phyloP scores from a whole-genome alignment of 129 eudicot genomes.

The Mikania micrantha region DNA sequence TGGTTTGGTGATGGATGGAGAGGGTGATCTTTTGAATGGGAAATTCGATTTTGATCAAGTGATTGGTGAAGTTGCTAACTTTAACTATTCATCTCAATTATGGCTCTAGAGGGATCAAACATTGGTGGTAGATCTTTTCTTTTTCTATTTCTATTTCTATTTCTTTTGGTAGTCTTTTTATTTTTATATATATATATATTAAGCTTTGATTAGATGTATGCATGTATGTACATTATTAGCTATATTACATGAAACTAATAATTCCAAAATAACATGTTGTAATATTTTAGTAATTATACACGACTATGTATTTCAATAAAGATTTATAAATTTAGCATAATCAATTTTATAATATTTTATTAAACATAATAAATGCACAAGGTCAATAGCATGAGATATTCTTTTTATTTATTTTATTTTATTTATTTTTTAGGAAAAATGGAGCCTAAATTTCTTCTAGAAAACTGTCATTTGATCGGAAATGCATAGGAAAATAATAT shows the following conservation, averaged over 20 bases:
- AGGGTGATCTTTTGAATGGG: conserved; percentile 1
- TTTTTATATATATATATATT: too few species aligned
- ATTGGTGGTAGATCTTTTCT: background rate
- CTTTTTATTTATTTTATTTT: too few species aligned
- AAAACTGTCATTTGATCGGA: too few species aligned
- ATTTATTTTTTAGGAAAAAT: too few species aligned
- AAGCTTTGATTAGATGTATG: conserved; percentile 1
- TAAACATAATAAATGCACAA: too few species aligned
- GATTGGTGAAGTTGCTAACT: conserved; percentile 28
- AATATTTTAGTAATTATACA: background rate
- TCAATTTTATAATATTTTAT: too few species aligned
- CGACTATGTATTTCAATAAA: too few species aligned
- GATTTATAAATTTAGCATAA: too few species aligned
- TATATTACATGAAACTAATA: conserved; percentile 5
- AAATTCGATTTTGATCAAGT: conserved; percentile 13
- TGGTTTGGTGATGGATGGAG: conserved; percentile 1
- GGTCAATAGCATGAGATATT: too few species aligned
- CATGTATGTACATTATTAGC: conserved; percentile 2
- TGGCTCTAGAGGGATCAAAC: background rate
- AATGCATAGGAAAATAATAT: too few species aligned
- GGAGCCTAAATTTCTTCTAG: too few species aligned
- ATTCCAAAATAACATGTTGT: background rate
- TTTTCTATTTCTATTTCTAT: conserved; percentile 6
- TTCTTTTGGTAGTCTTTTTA: background rate
- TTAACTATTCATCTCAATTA: conserved; percentile 8